Evolutionary conservation across 2,329 filamentous ascomycete species (phyloP).

Genomic region (Xylariaceae sp.): DNA sequence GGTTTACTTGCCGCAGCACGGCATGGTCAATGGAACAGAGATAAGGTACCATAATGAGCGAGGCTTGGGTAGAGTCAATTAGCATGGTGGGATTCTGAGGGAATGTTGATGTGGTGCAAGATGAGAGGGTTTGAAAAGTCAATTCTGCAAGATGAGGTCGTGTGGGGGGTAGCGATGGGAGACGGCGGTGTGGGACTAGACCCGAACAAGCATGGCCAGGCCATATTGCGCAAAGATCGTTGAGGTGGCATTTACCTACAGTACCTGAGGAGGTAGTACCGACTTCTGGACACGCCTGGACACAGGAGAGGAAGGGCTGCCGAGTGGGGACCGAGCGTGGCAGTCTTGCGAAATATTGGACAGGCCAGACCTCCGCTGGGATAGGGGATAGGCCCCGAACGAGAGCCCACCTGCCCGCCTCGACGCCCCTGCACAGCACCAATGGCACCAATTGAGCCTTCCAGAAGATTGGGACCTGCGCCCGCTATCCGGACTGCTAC

Average conservation of each 20-base stretch:
- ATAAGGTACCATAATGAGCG: too few relatives aligned
- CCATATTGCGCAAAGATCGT: slow-evolving; percentile 42
- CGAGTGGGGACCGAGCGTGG: not conserved
- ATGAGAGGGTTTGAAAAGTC: not conserved
- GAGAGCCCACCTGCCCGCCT: too few relatives aligned
- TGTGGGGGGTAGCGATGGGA: not conserved
- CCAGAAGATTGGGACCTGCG: too few relatives aligned
- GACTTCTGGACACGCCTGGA: not conserved
- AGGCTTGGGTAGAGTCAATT: not conserved
- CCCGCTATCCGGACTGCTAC: too few relatives aligned
- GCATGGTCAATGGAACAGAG: too few relatives aligned
- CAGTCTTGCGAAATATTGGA: not conserved
- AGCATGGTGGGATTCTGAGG: too few relatives aligned
- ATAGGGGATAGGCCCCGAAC: too few relatives aligned
- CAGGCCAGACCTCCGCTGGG: too few relatives aligned
- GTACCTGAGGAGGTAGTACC: not conserved
- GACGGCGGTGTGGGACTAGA: not conserved
- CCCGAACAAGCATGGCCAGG: not conserved
- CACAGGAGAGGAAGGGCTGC: not conserved
- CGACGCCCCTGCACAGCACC: too few relatives aligned
- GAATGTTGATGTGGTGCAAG: too few relatives aligned
- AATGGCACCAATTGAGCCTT: too few relatives aligned
- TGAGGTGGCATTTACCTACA: slow-evolving; percentile 31
- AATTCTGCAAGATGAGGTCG: slow-evolving; percentile 5
- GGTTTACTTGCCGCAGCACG: too few relatives aligned